A percentile compares a stretch with the other conserved stretches of the same genome.
Evolutionary conservation across 257 asterid genomes (phyloP).

Genomic region (Solanum dulcamara): DNA sequence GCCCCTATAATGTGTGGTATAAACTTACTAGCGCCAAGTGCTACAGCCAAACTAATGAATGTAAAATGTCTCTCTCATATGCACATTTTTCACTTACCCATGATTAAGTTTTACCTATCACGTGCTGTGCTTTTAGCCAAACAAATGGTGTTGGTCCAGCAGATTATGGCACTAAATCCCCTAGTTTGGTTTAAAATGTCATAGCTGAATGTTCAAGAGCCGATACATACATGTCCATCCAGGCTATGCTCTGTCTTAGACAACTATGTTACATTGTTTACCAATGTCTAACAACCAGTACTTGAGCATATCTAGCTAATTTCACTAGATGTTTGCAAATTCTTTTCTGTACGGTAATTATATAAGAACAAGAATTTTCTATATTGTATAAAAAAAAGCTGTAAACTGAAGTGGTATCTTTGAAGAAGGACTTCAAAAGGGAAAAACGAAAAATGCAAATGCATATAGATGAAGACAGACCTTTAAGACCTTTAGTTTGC

Average conservation of each 20-base stretch:
- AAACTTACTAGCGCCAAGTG: background rate
- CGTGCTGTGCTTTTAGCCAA: background rate
- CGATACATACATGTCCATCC: background rate
- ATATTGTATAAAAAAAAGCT: background rate
- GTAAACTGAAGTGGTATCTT: background rate
- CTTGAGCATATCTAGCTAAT: background rate
- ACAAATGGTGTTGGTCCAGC: background rate
- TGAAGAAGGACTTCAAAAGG: background rate
- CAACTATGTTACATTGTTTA: background rate
- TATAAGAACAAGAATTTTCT: background rate
- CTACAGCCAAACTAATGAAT: background rate
- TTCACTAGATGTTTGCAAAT: background rate
- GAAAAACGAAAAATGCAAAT: background rate
- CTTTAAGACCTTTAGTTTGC: constrained; percentile 50
- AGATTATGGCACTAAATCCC: background rate
- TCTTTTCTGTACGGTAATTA: background rate
- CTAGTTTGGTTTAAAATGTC: background rate
- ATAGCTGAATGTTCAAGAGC: background rate
- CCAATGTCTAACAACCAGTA: background rate
- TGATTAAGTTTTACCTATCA: background rate
- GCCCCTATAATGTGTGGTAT: background rate
- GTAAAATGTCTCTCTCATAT: background rate
- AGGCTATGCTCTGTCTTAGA: background rate
- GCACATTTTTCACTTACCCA: background rate
- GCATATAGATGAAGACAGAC: constrained; percentile 16